phyloP scores from a whole-genome alignment of 2,329 filamentous ascomycete species.

The Alternaria panax region DNA sequence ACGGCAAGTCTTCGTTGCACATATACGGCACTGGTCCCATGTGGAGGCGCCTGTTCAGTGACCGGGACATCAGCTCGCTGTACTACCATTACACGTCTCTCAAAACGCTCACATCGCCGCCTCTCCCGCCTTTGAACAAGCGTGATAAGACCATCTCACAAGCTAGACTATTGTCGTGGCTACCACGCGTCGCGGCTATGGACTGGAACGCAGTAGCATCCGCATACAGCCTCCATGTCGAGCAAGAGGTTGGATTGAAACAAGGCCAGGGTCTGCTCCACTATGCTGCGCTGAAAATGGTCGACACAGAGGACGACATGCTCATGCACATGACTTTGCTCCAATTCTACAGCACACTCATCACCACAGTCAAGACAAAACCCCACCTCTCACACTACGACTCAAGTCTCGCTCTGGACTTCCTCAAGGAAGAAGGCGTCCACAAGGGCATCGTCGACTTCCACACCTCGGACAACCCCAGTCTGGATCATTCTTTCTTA shows the following conservation, averaged over 20 bases:
- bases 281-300: constrained; percentile 63
- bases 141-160: constrained; percentile 66
- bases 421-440: constrained; percentile 59
- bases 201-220: constrained; percentile 63
- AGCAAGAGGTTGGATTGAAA: constrained; percentile 49
- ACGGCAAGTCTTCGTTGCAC: constrained; percentile 33
- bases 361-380: constrained; percentile 52
- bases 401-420: constrained; percentile 58
- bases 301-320: constrained; percentile 63
- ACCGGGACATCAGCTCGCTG: constrained; percentile 64
- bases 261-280: constrained; percentile 58
- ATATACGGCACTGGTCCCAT: constrained; percentile 54
- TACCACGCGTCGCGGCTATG: constrained; percentile 61
- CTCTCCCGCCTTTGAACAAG: constrained; percentile 53
- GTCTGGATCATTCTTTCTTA: constrained; percentile 62
- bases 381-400: constrained; percentile 46
- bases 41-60: constrained; percentile 69
- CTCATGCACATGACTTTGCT: constrained; percentile 67
- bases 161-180: constrained; percentile 65
- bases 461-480: constrained; percentile 58
- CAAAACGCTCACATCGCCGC: constrained; percentile 41
- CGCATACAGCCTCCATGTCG: constrained; percentile 62
- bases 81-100: constrained; percentile 65
- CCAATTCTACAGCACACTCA: constrained; percentile 64
- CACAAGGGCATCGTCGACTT: constrained; percentile 60